Percentiles rank a stretch among this genome's conserved stretches.
Evolutionary conservation across 495 filamentous ascomycete species (phyloP).

Genomic region (Aspergillus baeticus): DNA sequence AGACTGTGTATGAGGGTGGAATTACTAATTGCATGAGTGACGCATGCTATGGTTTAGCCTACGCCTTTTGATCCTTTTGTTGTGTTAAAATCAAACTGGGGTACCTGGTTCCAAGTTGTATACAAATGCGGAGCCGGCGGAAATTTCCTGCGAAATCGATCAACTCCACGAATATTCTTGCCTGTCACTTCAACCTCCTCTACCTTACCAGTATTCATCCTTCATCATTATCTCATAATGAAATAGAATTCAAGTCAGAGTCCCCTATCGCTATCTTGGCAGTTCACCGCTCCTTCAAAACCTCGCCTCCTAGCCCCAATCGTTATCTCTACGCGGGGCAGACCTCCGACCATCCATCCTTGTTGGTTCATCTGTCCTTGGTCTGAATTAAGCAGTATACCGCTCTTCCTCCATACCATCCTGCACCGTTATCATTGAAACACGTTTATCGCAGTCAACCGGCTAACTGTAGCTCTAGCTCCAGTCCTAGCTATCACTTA

Average conservation of each 20-base stretch:
- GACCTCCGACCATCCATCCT: neutral
- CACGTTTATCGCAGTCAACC: no score
- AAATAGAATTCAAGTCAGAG: neutral
- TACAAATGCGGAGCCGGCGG: neutral
- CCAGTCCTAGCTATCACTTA: neutral
- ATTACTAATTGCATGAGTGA: neutral
- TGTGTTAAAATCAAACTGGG: neutral
- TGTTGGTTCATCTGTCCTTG: neutral
- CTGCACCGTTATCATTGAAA: neutral
- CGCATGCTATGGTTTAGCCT: neutral
- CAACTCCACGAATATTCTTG: neutral
- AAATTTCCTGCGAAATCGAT: neutral
- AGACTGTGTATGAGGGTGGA: neutral
- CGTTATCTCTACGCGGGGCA: slow-evolving; percentile 6
- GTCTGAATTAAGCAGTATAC: neutral
- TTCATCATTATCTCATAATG: neutral
- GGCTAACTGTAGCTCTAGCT: no score
- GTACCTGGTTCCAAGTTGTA: no score
- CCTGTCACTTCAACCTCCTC: neutral
- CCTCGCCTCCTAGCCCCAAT: neutral
- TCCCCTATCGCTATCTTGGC: neutral
- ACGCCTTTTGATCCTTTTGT: neutral
- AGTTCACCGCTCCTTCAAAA: slow-evolving; percentile 1
- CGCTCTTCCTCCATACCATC: neutral
- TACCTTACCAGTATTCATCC: neutral